A percentile compares a stretch with the other conserved stretches of the same genome.
phyloP scores from a whole-genome alignment of 2,329 filamentous ascomycete genomes.

The Bisporella sp. region DNA sequence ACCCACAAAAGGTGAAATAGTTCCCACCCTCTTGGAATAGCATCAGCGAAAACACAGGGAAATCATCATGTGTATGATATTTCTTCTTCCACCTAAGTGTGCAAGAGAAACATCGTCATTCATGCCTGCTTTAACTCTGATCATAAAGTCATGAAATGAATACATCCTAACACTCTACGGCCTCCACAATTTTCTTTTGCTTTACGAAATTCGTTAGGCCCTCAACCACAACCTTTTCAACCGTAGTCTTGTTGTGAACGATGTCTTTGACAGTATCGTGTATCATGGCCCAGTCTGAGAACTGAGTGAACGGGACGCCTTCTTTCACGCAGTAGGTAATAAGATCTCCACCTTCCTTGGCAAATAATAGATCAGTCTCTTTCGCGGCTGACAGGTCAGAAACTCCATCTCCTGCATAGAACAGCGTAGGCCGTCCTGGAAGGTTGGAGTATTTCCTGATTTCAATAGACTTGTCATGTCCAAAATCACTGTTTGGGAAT shows the following conservation, averaged over 20 bases:
- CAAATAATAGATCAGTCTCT: constrained; percentile 90
- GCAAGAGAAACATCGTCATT: no score
- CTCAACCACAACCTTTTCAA: constrained; percentile 58
- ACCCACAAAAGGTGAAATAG: no score
- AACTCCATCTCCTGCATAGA: constrained; percentile 93
- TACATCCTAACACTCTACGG: no score
- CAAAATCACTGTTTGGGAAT: constrained; percentile 47
- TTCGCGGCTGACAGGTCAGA: constrained; percentile 86
- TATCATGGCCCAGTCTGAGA: constrained; percentile 78
- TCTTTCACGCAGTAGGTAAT: constrained; percentile 80
- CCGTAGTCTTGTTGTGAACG: constrained; percentile 62
- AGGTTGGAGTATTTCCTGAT: constrained; percentile 80
- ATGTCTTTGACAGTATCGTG: constrained; percentile 70
- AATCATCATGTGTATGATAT: no score
- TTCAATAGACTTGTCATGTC: constrained; percentile 91
- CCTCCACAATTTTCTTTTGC: no score
- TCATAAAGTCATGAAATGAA: no score
- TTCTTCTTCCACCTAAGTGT: neutral
- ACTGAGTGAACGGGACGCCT: constrained; percentile 80
- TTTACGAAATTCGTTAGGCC: constrained; percentile 3
- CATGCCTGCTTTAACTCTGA: no score
- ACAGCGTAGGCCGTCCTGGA: constrained; percentile 71
- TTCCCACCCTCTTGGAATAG: no score
- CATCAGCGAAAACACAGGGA: no score
- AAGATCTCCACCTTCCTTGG: constrained; percentile 82